phyloP scores from a whole-genome alignment of 2,329 filamentous ascomycete species.

The Scortechinia acanthostroma region DNA sequence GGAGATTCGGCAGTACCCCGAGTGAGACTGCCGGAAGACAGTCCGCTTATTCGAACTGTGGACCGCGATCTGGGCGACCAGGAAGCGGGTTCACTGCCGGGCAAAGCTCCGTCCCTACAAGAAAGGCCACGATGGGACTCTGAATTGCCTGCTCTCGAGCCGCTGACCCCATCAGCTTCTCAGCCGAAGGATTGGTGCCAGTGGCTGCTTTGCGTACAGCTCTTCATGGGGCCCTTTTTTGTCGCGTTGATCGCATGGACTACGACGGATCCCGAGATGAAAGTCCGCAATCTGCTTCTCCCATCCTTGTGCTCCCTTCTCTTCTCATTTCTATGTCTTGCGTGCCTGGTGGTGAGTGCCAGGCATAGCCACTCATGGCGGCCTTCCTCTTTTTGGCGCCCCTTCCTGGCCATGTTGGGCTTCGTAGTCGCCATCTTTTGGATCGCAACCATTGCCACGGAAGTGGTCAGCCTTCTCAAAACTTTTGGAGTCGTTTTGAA shows the following conservation, averaged over 20 bases:
- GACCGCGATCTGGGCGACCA: neutral
- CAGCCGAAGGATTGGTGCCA: slow-evolving; percentile 68
- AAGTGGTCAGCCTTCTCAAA: slow-evolving; percentile 92
- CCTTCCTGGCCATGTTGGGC: slow-evolving; percentile 77
- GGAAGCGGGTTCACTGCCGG: neutral
- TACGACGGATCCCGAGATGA: slow-evolving; percentile 51
- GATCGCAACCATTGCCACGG: slow-evolving; percentile 91
- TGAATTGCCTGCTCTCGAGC: neutral
- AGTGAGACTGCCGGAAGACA: neutral
- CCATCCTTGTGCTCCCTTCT: slow-evolving; percentile 56
- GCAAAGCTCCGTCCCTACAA: neutral
- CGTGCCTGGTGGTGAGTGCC: slow-evolving; percentile 62
- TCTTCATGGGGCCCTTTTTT: slow-evolving; percentile 82
- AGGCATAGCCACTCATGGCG: neutral
- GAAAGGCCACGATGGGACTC: neutral
- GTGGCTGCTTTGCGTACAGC: slow-evolving; percentile 80
- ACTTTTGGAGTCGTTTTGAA: slow-evolving; percentile 83
- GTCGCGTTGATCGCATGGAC: slow-evolving; percentile 71
- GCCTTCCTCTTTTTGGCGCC: slow-evolving; percentile 44
- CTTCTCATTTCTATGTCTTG: slow-evolving; percentile 60
- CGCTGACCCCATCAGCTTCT: neutral
- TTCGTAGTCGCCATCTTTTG: slow-evolving; percentile 89
- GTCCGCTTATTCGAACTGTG: neutral
- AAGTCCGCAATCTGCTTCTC: slow-evolving; percentile 10
- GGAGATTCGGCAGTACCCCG: neutral